Base-by-base conservation (phyloP, 352 stramenopile species). In the Pythium grandisporangium region DNA sequence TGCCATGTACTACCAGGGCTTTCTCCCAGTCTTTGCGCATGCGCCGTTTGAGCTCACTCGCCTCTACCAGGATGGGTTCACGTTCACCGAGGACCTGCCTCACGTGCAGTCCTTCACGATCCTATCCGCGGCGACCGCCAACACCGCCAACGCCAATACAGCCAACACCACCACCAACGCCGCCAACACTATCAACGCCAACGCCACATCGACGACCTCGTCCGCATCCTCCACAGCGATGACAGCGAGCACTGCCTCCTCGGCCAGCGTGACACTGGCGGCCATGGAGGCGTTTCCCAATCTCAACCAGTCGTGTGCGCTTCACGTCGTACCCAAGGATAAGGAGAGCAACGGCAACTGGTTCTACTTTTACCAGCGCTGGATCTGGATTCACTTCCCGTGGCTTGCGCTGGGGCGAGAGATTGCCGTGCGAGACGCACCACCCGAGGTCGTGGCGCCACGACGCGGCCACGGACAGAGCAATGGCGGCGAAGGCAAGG, bases 361-460 rank as follows among this genome's bases (percentile, higher is more conserved):
- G 39, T 87, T 94, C 37, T 96, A 88, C 57, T 92, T 83, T 48
- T 96, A 95, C 49, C 73, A 93, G 48, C 76, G 88, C 26, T 97
- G 88, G 88, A 72, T 96, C 19, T 97, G 88, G 88, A 92, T 96
- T 42, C 77, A 95, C 40, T 96, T 92, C 52, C 83, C 85, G n/a
- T 97, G 88, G 88, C 70, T 96, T 10, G 83, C 83, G 13, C 66
- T 96, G 16, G 53, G 70, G 6, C 64, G 70, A 33, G 72, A 91
- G 14, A 83, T 91, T 36, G 42, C 70, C 26, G 43, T 82, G 11
- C 53, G 64, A 20, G 71, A 87, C 5, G n/a, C n/a, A n/a, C n/a
- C n/a, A n/a, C 58, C 63, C 13, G 37, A 68, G 6, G 51, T 83
- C 14, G 52, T 55, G 22, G 23, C n/a, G n/a, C n/a, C n/a, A n/a